These are phyloP conservation scores for Neckera pumila DNA, from an alignment of 225 moss, liverwort and hornwort species.

Conservation along the genomic window DNA sequence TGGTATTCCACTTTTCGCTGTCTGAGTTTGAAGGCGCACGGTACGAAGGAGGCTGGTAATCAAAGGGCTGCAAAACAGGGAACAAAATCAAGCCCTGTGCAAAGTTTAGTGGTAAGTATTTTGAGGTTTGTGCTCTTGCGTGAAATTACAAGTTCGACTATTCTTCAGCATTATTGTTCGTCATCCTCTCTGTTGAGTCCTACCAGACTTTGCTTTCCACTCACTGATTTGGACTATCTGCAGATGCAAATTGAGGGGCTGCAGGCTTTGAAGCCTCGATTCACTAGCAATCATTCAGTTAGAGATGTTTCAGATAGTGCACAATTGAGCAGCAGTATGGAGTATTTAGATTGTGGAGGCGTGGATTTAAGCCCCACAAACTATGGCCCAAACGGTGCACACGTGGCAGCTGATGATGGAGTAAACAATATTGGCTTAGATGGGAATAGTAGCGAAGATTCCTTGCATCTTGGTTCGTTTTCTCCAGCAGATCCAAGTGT, in stretches of 20 bases:
- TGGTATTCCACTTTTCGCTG: slow-evolving; percentile 98
- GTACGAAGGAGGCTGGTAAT: slow-evolving; percentile 44
- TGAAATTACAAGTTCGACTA: neutral
- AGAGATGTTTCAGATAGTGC: slow-evolving; percentile 2
- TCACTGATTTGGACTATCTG: neutral
- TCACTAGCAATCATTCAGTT: slow-evolving; percentile 11
- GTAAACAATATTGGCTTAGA: slow-evolving; percentile 7
- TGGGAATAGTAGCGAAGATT: slow-evolving; percentile 6
- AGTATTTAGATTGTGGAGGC: slow-evolving; percentile 36
- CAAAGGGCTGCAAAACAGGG: slow-evolving; percentile 3
- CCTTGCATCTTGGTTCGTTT: neutral
- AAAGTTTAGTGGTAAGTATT: slow-evolving; percentile 67
- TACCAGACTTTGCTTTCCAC: neutral
- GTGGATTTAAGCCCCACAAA: slow-evolving; percentile 4
- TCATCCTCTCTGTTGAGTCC: neutral
- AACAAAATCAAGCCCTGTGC: slow-evolving; percentile 55
- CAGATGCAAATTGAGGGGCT: slow-evolving; percentile 95
- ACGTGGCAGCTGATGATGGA: slow-evolving; percentile 5
- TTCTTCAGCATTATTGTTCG: neutral
- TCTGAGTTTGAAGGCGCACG: slow-evolving; percentile 66
- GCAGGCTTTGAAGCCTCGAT: slow-evolving; percentile 77
- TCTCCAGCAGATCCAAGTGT: slow-evolving; percentile 38
- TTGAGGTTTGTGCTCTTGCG: neutral
- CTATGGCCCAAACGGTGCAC: slow-evolving; percentile 5
- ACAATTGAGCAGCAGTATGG: slow-evolving; percentile 29